These are phyloP conservation scores for Fraxinus velutina DNA, from an alignment of 305 asterid genomes.

Conservation along the genomic window DNA sequence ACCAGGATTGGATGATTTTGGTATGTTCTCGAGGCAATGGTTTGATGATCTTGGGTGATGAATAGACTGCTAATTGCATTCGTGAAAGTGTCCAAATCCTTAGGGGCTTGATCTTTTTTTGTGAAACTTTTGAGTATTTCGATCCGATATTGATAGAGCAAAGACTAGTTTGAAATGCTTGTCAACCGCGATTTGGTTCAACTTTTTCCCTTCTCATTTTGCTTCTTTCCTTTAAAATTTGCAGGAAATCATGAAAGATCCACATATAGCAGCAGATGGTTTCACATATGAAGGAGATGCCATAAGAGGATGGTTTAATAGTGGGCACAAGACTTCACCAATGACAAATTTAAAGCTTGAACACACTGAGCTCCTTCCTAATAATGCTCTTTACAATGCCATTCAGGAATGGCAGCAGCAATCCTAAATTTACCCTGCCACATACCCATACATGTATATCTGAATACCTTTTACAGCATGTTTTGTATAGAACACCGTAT, in stretches of 20 bases:
- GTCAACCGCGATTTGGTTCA: not conserved
- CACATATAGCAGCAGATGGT: conserved; percentile 86
- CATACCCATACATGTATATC: not conserved
- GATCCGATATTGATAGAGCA: not conserved
- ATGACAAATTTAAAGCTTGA: conserved; percentile 88
- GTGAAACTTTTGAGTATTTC: not conserved
- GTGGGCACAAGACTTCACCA: conserved; percentile 87
- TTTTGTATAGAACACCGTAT: not conserved
- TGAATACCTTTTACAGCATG: not conserved
- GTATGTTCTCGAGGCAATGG: not conserved
- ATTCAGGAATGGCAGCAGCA: conserved; percentile 89
- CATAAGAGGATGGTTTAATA: conserved; percentile 77
- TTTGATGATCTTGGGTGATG: not conserved
- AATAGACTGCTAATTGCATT: not conserved
- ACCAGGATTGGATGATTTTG: not conserved
- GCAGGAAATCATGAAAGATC: conserved; percentile 95
- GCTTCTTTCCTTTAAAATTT: conserved; percentile 3
- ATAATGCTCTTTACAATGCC: conserved; percentile 79
- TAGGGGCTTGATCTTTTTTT: not conserved
- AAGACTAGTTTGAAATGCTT: not conserved
- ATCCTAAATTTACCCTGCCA: conserved; percentile 22
- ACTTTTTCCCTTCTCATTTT: not conserved
- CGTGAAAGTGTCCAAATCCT: not conserved
- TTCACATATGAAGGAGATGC: conserved; percentile 92
- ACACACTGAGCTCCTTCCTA: conserved; percentile 72